Evolutionary conservation across 1,284 basidiomycete species (phyloP).

Genomic region (Anthracocystis panici-leucophaei): DNA sequence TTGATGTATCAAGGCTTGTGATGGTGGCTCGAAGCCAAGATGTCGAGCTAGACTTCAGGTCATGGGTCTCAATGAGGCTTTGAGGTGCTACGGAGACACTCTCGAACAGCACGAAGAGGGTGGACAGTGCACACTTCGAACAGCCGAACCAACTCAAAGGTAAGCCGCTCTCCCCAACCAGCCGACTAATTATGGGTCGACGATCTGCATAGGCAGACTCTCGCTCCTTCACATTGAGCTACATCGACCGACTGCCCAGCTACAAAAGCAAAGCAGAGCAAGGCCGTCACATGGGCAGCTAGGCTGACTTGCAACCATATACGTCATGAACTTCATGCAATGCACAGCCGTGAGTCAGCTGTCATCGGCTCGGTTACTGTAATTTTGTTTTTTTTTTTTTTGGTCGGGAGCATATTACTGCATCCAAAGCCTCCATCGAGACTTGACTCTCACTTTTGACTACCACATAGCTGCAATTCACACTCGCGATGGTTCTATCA

Average conservation of each 20-base stretch:
- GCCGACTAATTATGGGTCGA: not conserved
- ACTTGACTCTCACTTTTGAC: not conserved
- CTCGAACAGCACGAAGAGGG: not conserved
- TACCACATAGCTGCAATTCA: not conserved
- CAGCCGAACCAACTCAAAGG: not conserved
- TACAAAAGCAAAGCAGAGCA: not conserved
- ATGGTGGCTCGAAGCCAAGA: not conserved
- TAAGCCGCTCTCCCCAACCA: too few species aligned
- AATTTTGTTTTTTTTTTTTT: not conserved
- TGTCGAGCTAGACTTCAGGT: not conserved
- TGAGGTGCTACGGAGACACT: not conserved
- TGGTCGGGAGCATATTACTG: not conserved
- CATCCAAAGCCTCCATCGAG: not conserved
- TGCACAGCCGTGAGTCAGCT: slow-evolving; percentile 24
- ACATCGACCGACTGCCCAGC: too few species aligned
- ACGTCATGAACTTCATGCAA: slow-evolving; percentile 18
- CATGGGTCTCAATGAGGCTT: not conserved
- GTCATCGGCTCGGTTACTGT: slow-evolving; percentile 12
- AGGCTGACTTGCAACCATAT: not conserved
- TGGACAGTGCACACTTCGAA: slow-evolving; percentile 9
- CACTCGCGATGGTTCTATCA: not conserved
- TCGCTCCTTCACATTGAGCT: not conserved
- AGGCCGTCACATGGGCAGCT: not conserved
- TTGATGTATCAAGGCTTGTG: not conserved
- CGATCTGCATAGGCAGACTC: not conserved